Evolutionary conservation across 1,284 basidiomycete genomes (phyloP).

Genomic region (Melampsora americana): DNA sequence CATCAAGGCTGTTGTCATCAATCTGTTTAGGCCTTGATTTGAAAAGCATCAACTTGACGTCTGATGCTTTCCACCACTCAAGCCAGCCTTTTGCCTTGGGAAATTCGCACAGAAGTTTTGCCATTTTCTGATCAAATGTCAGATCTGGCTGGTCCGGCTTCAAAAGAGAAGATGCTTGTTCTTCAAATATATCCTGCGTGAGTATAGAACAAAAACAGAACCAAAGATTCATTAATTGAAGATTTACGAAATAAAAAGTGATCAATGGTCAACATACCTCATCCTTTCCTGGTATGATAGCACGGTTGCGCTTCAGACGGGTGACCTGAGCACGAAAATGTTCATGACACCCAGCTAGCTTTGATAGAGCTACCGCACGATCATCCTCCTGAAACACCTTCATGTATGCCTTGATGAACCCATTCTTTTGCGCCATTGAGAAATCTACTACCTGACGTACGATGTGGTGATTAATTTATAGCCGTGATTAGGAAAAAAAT

Average conservation of each 20-base stretch:
- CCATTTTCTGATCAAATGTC: no score
- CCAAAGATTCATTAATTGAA: no score
- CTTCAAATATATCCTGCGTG: background rate
- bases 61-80: no score
- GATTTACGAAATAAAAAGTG: background rate
- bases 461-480: no score
- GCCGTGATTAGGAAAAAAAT: no score
- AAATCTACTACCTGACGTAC: conserved; percentile 11
- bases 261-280: conserved; percentile 16
- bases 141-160: no score
- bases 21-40: background rate
- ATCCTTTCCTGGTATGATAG: background rate
- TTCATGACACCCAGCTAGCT: background rate
- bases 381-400: background rate
- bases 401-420: conserved; percentile 6
- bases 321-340: conserved; percentile 4
- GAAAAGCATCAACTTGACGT: conserved; percentile 3
- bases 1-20: no score
- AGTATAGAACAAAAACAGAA: no score
- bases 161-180: background rate
- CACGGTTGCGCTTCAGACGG: background rate
- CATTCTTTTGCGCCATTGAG: background rate
- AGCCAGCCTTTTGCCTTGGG: no score
- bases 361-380: background rate
- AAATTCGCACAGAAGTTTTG: no score